phyloP scores from a whole-genome alignment of 805 yeast genomes.

The Yamadazyma endophytica region DNA sequence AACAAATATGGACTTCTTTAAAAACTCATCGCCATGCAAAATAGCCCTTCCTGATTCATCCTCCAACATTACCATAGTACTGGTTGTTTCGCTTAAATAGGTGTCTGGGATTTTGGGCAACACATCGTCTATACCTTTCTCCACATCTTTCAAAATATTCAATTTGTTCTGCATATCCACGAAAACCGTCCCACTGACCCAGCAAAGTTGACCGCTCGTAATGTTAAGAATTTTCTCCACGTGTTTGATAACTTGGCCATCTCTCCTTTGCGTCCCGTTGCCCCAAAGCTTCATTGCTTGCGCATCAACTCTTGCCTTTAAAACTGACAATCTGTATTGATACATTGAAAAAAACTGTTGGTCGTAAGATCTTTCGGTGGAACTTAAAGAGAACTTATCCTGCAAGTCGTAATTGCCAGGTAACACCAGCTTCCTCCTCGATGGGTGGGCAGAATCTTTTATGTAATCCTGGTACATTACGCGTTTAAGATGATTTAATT shows the following conservation, averaged over 20 bases:
- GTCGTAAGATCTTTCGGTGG: slow-evolving; percentile 26
- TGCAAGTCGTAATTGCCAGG: slow-evolving; percentile 8
- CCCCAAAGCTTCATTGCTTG: slow-evolving; percentile 52
- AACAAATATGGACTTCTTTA: slow-evolving; percentile 57
- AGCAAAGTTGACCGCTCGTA: slow-evolving; percentile 55
- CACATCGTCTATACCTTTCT: slow-evolving; percentile 50
- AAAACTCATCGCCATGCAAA: slow-evolving; percentile 57
- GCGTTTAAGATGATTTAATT: no score
- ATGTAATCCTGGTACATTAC: no score
- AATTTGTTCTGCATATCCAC: slow-evolving; percentile 84
- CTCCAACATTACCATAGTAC: slow-evolving; percentile 63
- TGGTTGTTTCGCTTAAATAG: slow-evolving; percentile 13
- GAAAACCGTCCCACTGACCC: slow-evolving; percentile 85
- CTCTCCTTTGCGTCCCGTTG: slow-evolving; percentile 29
- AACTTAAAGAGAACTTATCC: slow-evolving; percentile 17
- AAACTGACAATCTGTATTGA: slow-evolving; percentile 31
- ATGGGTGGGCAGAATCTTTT: no score
- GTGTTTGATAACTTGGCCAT: slow-evolving; percentile 27
- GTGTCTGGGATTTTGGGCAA: slow-evolving; percentile 35
- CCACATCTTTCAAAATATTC: slow-evolving; percentile 77
- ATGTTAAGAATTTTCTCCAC: slow-evolving; percentile 56
- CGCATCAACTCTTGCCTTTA: slow-evolving; percentile 29
- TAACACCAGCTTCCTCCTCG: not conserved
- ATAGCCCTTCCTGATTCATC: slow-evolving; percentile 90
- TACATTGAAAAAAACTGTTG: slow-evolving; percentile 42